Evolutionary conservation across 108 stramenopile genomes (phyloP).

Genomic region (Ochromonas danica): DNA sequence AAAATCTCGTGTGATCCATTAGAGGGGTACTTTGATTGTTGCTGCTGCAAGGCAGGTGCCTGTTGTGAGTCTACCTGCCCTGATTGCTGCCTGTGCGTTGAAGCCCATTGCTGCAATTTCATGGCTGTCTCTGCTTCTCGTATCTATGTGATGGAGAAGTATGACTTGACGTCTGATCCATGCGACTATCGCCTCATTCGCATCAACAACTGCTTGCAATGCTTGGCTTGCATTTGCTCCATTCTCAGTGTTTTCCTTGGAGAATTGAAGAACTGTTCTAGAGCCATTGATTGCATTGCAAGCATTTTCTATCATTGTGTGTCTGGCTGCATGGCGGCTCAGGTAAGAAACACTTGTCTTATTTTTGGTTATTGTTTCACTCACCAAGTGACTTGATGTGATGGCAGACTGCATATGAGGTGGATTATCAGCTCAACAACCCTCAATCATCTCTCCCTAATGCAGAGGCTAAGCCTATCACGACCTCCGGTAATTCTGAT

Average conservation of each 20-base stretch:
- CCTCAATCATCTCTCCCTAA: no score
- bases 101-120: slow-evolving; percentile 39
- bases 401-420: neutral
- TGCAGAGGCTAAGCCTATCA: no score
- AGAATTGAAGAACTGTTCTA: slow-evolving; percentile 30
- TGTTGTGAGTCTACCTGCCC: slow-evolving; percentile 29
- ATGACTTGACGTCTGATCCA: slow-evolving; percentile 33
- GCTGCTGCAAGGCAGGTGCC: neutral
- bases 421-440: slow-evolving; percentile 19
- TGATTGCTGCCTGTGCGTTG: slow-evolving; percentile 36
- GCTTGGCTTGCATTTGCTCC: slow-evolving; percentile 40
- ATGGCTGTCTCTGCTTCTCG: slow-evolving; percentile 38
- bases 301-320: slow-evolving; percentile 36
- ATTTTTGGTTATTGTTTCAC: neutral
- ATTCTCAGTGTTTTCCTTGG: slow-evolving; percentile 33
- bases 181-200: slow-evolving; percentile 53
- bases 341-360: slow-evolving; percentile 8
- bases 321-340: slow-evolving; percentile 46
- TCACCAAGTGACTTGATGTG: neutral
- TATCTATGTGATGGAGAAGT: slow-evolving; percentile 40
- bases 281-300: slow-evolving; percentile 39
- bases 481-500: no score
- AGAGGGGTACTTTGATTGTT: slow-evolving; percentile 24
- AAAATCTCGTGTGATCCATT: neutral
- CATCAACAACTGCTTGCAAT: slow-evolving; percentile 50